phyloP scores from a whole-genome alignment of 163 green algal species.

The Scenedesmus sp. region DNA sequence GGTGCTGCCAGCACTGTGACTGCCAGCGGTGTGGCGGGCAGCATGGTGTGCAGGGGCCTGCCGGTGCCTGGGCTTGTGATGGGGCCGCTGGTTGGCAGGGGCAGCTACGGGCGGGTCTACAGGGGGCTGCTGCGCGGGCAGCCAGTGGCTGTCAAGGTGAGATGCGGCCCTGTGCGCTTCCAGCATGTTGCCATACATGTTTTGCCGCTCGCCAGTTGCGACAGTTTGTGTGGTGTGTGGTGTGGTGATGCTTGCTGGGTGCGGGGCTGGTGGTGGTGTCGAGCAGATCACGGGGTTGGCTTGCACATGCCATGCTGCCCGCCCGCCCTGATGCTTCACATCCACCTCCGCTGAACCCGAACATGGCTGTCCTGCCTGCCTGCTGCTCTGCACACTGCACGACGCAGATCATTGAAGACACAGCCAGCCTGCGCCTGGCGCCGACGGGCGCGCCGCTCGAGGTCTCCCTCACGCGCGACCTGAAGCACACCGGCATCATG shows the following conservation, averaged over 20 bases:
- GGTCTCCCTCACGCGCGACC: constrained; percentile 29
- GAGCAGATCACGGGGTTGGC: too few relatives aligned
- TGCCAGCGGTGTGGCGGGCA: neutral
- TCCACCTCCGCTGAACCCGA: too few relatives aligned
- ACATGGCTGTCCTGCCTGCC: too few relatives aligned
- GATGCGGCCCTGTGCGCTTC: too few relatives aligned
- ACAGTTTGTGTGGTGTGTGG: neutral
- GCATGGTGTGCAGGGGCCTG: constrained; percentile 29
- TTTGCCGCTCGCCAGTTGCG: too few relatives aligned
- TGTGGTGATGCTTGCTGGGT: too few relatives aligned
- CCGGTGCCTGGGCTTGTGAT: constrained; percentile 44
- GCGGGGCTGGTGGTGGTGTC: too few relatives aligned
- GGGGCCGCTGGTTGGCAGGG: constrained; percentile 27
- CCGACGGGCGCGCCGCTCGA: constrained; percentile 28
- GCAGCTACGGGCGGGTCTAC: constrained; percentile 45
- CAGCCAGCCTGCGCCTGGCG: neutral
- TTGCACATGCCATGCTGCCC: too few relatives aligned
- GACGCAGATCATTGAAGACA: constrained; percentile 51
- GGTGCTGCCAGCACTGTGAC: neutral
- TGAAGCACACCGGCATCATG: constrained; percentile 48
- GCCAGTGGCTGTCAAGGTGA: constrained; percentile 53
- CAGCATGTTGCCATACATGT: too few relatives aligned
- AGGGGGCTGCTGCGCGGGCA: constrained; percentile 17
- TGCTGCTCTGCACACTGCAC: neutral
- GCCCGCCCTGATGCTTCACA: too few relatives aligned